These are phyloP conservation scores for Westerdykella aurantiaca DNA, from an alignment of 2,329 filamentous ascomycete genomes.

Conservation along the genomic window DNA sequence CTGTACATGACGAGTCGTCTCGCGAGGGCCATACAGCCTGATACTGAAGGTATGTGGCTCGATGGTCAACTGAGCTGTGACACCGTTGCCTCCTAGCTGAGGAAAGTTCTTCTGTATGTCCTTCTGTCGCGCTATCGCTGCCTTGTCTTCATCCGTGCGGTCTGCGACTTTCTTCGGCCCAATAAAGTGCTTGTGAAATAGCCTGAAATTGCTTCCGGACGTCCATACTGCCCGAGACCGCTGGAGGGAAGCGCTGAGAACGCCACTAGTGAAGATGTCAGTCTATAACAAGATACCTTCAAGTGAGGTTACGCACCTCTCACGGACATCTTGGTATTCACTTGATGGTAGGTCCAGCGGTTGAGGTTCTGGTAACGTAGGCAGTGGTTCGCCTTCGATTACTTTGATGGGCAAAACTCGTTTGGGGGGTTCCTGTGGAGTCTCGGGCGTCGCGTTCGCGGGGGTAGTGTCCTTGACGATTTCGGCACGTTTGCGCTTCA, in stretches of 20 bases:
- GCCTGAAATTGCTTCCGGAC: constrained; percentile 34
- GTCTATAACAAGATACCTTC: neutral
- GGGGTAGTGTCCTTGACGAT: constrained; percentile 17
- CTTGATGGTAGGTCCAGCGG: constrained; percentile 55
- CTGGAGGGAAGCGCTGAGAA: constrained; percentile 65
- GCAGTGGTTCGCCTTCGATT: constrained; percentile 61
- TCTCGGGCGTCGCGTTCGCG: constrained; percentile 12
- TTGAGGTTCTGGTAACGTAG: constrained; percentile 64
- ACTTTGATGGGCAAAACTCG: constrained; percentile 55
- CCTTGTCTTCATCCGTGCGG: constrained; percentile 60
- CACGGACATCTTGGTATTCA: constrained; percentile 68
- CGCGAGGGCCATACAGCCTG: constrained; percentile 29
- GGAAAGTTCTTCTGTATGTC: constrained; percentile 34
- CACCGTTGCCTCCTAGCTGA: constrained; percentile 19
- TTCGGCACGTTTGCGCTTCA: constrained; percentile 32
- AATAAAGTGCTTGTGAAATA: constrained; percentile 33
- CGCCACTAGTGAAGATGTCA: constrained; percentile 47
- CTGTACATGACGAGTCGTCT: constrained; percentile 18
- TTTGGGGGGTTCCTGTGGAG: constrained; percentile 14
- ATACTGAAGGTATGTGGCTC: constrained; percentile 78
- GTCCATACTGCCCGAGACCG: constrained; percentile 58
- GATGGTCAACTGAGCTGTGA: constrained; percentile 61
- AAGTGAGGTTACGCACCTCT: constrained; percentile 50
- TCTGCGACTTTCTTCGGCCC: constrained; percentile 40
- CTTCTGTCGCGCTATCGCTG: constrained; percentile 58